Base-by-base conservation (phyloP, 305 asterid species). In the Fraxinus sp. region DNA sequence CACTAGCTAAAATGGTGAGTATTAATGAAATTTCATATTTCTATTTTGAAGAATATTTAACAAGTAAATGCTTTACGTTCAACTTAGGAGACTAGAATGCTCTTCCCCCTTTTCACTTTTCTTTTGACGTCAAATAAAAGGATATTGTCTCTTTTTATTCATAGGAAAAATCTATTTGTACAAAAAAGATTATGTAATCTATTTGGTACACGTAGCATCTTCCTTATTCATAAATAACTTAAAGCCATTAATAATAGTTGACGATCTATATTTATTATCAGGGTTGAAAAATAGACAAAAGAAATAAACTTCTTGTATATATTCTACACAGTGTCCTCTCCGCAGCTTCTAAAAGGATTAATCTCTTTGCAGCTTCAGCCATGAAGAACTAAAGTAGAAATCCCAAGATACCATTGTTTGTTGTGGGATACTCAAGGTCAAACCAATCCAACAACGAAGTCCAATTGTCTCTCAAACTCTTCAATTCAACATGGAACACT, bases 1-100 rank as follows among this genome's bases (percentile, higher is more conserved):
- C 14, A 35, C 49, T 52, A 77, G 37, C 85, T 39, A 77, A 64
- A 77, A 72, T 49, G 22, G 14, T 33, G 72, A 76, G 75, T 35
- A 76, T 26, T 35, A 52, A 41, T 11, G 22, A 33, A 30, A 8
- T 3, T 43, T 72, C 24, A 24, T 41, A 28, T 43, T 71, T 71
- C 78, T 26, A 46, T 1, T 70, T 26, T 28, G 71, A 32, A 18
- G 28, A 33, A 30, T 28, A n/a, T 8, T 28, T 11, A 49, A 57
- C 57, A 36, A 66, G 28, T 79, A 20, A 78, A 57, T 9, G 36
- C 22, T 1, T 5, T 26, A 32, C 2, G 11, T 30, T 76, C 37
- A 22, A 76, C 64, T 76, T n/a, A 76, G 39, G 39, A 76, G 33
- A 39, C 33, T 22, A 24, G 55, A 78, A 78, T 28, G 18, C 30